Base-by-base conservation (phyloP, 129 eudicot species). In the Flaveria bidentis region DNA sequence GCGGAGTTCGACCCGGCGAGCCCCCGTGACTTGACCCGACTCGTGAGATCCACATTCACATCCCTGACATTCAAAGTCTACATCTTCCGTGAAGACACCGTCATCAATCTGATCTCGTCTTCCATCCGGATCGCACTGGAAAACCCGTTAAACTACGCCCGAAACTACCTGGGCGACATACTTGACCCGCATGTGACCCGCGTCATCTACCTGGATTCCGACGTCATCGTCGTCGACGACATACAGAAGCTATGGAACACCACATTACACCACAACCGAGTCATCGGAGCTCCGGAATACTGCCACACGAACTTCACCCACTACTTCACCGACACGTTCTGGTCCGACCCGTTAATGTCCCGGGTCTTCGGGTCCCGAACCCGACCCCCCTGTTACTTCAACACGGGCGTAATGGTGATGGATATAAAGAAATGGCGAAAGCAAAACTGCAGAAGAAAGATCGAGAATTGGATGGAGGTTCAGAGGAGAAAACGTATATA, bases 371-470 rank as follows among this genome's bases (percentile, higher is more conserved):
- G 85, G 62, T 81, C 92, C 0, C 46, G 47, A 36, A 36, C 41
- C 10, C 28, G 39, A 13, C 57, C 46, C 6, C 97, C 98, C 9
- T 93, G 98, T 36, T 93, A 93, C 26, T 93, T 93, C 82, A 93
- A 93, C 85, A 93, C 98, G 9, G 98, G 98, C 0, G 98, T 93
- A 12, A 93, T 93, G 98, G 97, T 93, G 30, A 93, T 93, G 97
- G 98, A 93, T 61, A 76, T 93, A 76, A 70, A 20, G 14, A 81
- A 84, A 73, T 93, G 98, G 98, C 73, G 92, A 44, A 81, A 76
- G 44, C 94, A 90, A 0, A 63, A 84, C 4, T 90, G 77, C 80
- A 52, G 92, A 67, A 67, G 53, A 44, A 84, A 65, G 12, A 88
- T 93, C 0, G 98, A 93, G 72, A 85, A 80, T 2, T 93, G 98